phyloP scores from a whole-genome alignment of 2,329 filamentous ascomycete species.

The Sphaerulina musiva region DNA sequence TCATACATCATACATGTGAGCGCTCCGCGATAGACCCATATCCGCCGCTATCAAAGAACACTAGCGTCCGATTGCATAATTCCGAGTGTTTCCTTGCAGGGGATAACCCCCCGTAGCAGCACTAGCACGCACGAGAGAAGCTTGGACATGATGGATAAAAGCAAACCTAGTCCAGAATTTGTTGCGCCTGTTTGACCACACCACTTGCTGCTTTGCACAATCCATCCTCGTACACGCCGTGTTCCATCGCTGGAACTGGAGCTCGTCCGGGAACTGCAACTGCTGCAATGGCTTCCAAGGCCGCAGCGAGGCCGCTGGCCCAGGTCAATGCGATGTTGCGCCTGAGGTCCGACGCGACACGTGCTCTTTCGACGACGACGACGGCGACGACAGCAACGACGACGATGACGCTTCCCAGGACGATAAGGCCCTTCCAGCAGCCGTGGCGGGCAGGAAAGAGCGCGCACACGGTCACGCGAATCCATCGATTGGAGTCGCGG shows the following conservation, averaged over 20 bases:
- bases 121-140: too few species aligned
- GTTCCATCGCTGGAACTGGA: background rate
- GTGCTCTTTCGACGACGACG: conserved; percentile 18
- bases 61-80: too few species aligned
- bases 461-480: conserved; percentile 2
- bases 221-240: background rate
- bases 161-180: too few species aligned
- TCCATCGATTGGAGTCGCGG: conserved; percentile 19
- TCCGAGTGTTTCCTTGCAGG: too few species aligned
- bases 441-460: conserved; percentile 16
- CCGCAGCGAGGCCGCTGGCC: conserved; percentile 24
- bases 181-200: background rate
- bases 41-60: too few species aligned
- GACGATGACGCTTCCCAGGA: conserved; percentile 20
- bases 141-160: too few species aligned
- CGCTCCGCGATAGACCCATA: too few species aligned
- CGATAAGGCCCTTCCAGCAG: conserved; percentile 18
- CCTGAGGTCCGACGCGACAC: conserved; percentile 19
- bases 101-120: too few species aligned
- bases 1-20: too few species aligned
- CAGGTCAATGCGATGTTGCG: conserved; percentile 23
- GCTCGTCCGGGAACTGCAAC: background rate
- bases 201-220: background rate
- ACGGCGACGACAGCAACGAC: conserved; percentile 24
- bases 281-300: conserved; percentile 26